Base-by-base conservation (phyloP, 139 green algal genomes). In the Spirogloea muscicola region DNA sequence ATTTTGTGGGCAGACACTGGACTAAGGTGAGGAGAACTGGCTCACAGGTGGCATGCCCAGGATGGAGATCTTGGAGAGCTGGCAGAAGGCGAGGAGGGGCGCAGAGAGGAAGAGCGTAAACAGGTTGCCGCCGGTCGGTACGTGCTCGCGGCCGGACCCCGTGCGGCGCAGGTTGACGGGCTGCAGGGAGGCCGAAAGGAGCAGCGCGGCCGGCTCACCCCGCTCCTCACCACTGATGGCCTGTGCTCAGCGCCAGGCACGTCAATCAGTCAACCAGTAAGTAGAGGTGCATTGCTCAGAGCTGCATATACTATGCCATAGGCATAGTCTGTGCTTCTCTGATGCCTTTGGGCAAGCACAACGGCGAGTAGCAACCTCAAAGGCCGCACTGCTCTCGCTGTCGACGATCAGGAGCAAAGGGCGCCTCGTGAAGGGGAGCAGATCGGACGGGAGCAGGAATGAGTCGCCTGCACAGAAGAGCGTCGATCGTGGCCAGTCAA, bases 341-440 rank as follows among this genome's bases (percentile, higher is more conserved):
- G n/a, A n/a, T n/a, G n/a, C n/a, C n/a, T n/a, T n/a, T n/a, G n/a
- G n/a, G n/a, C n/a, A n/a, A n/a, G n/a, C n/a, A n/a, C n/a, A n/a
- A n/a, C n/a, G n/a, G n/a, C n/a, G n/a, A n/a, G n/a, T n/a, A n/a
- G n/a, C n/a, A n/a, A 60, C 64, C 68, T 77, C 21, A 29, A 77
- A 77, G 58, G 68, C 68, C 21, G 27, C n/a, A 38, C 68, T 77
- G 18, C 31, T 77, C 59, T 90, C 79, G 9, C 58, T 77, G 72
- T 91, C 86, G 16, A 89, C 62, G 3, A 91, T 81, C 49, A 91
- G 76, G 58, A 91, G 72, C 44, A 90, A 60, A 33, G 69, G 85
- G 27, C 82, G 66, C 33, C 84, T 79, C 6, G 82, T 88, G 42
- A 84, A 61, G 41, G 79, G 77, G 49, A 90, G 49, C 44, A 91